Percentiles rank a stretch among this genome's conserved stretches.
These are phyloP conservation scores for Aspergillus coremiiformis DNA, from an alignment of 495 filamentous ascomycete species.

Conservation along the genomic window DNA sequence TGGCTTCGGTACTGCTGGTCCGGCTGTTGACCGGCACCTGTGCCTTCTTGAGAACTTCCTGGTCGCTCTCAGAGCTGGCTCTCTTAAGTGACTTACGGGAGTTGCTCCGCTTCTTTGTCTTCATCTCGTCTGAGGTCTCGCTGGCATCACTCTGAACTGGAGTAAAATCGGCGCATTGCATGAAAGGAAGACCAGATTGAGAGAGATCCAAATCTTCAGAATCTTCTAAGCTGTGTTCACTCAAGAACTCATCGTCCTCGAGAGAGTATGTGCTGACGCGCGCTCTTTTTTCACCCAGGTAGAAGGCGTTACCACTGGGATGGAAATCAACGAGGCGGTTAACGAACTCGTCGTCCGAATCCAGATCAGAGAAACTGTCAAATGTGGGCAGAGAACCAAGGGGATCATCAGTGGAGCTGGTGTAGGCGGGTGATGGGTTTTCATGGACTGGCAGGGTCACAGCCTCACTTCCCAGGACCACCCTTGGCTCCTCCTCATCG, in stretches of 20 bases:
- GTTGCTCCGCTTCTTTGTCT: constrained; percentile 54
- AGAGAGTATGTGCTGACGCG: constrained; percentile 58
- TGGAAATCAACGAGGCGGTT: constrained; percentile 68
- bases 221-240: constrained; percentile 69
- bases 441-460: constrained; percentile 48
- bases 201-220: constrained; percentile 60
- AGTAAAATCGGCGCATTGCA: constrained; percentile 31
- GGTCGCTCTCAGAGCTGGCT: constrained; percentile 27
- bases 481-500: constrained; percentile 69
- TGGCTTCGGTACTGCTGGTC: constrained; percentile 5
- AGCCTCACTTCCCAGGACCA: constrained; percentile 59
- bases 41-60: constrained; percentile 25
- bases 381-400: constrained; percentile 65
- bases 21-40: constrained; percentile 14
- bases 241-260: constrained; percentile 68
- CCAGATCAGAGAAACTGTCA: constrained; percentile 82
- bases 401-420: constrained; percentile 42
- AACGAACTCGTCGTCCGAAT: constrained; percentile 85
- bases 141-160: constrained; percentile 17
- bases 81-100: constrained; percentile 46
- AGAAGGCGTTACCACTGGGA: constrained; percentile 49
- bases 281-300: constrained; percentile 71
- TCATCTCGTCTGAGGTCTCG: constrained; percentile 37
- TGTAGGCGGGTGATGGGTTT: constrained; percentile 41
- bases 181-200: constrained; percentile 39